phyloP scores from a whole-genome alignment of 75 land plant species.

The Pinus taeda region DNA sequence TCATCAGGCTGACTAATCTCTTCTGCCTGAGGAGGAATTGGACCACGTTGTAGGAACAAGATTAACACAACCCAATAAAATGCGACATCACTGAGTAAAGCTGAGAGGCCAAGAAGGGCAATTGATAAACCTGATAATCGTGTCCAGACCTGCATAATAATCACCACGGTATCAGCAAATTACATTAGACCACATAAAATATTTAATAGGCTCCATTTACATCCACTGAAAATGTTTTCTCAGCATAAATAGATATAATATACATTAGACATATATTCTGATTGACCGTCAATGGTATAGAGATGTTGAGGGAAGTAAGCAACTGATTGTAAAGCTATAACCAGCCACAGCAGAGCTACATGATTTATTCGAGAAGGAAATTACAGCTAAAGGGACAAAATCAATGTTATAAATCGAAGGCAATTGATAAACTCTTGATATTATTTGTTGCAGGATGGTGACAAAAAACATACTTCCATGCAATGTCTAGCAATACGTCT shows the following conservation, averaged over 20 bases:
- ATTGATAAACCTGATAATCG: constrained; percentile 61
- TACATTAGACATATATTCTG: not conserved
- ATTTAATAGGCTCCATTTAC: not conserved
- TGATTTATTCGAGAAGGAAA: not conserved
- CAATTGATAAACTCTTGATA: not conserved
- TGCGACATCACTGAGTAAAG: constrained; percentile 82
- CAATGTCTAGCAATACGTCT: too few relatives aligned
- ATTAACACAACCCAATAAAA: constrained; percentile 87
- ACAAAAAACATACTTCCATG: too few relatives aligned
- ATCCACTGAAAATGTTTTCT: not conserved
- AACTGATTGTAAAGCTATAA: not conserved
- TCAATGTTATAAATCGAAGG: not conserved
- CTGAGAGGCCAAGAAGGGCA: constrained; percentile 71
- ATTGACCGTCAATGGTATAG: not conserved
- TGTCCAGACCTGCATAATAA: constrained; percentile 64
- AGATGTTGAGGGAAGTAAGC: not conserved
- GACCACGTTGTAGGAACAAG: constrained; percentile 90
- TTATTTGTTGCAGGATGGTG: too few relatives aligned
- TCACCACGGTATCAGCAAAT: not conserved
- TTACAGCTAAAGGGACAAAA: not conserved
- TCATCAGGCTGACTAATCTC: constrained; percentile 76
- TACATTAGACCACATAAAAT: constrained; percentile 5
- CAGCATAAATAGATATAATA: not conserved
- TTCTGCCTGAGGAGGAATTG: constrained; percentile 80
- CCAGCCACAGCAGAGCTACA: not conserved